These are phyloP conservation scores for Lathyrus sativus DNA, from an alignment of 306 rosid genomes.

Conservation along the genomic window DNA sequence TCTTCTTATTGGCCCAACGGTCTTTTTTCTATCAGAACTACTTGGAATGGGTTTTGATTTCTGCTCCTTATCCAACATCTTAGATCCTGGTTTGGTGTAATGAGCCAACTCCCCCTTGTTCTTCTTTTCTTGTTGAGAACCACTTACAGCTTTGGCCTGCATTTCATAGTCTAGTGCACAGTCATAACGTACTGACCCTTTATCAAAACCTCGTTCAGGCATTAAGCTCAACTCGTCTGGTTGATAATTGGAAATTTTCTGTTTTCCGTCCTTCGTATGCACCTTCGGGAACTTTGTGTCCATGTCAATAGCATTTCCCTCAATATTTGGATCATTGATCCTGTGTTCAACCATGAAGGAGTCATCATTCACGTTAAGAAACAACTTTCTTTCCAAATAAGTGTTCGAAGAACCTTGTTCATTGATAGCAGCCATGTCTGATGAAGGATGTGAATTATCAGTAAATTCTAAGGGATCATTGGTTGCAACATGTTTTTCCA, in stretches of 20 bases:
- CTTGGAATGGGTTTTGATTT: slow-evolving; percentile 56
- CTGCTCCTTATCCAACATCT: slow-evolving; percentile 56
- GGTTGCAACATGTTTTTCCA: slow-evolving; percentile 49
- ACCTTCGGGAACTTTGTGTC: slow-evolving; percentile 63
- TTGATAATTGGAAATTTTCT: slow-evolving; percentile 55
- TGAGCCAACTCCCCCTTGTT: slow-evolving; percentile 44
- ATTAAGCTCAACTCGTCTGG: slow-evolving; percentile 76
- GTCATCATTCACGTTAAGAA: slow-evolving; percentile 55
- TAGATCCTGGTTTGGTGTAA: slow-evolving; percentile 51
- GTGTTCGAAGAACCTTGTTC: slow-evolving; percentile 38
- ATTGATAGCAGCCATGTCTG: background rate
- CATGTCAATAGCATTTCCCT: slow-evolving; percentile 71
- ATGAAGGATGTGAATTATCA: background rate
- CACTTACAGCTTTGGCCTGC: slow-evolving; percentile 48
- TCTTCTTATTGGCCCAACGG: slow-evolving; percentile 80
- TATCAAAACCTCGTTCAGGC: slow-evolving; percentile 73
- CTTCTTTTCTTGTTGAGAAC: slow-evolving; percentile 45
- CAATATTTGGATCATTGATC: slow-evolving; percentile 44
- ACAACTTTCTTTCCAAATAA: background rate
- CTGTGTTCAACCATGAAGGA: slow-evolving; percentile 61
- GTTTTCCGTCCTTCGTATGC: slow-evolving; percentile 49
- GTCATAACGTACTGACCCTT: slow-evolving; percentile 56
- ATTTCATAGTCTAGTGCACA: slow-evolving; percentile 79
- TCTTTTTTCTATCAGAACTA: slow-evolving; percentile 57
- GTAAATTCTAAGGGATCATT: slow-evolving; percentile 69